Evolutionary conservation across 148 eudicot genomes (phyloP), one percentile per base, ranked within the genome.

Genomic region (Chenopodium quinoa): DNA sequence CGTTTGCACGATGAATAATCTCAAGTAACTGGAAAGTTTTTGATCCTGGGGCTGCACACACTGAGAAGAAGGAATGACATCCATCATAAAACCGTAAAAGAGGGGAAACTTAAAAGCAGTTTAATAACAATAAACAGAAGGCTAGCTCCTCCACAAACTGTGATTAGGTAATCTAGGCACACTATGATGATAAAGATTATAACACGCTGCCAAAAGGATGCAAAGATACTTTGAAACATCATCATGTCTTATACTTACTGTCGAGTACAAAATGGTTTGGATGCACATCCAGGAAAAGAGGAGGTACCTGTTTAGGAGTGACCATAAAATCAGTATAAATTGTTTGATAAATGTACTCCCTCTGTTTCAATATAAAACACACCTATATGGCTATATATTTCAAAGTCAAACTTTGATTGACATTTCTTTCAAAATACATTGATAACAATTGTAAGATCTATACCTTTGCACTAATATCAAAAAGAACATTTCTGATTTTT

Each of bases 11-110:
- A 85, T 96, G 90, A 84, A 96, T 91, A 87, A 93, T 96, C 90
- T 96, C 99, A 68, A 96, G 97, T 78, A 96, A 83, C 86, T 96
- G 99, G 83, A 96, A 96, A 52, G 99, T 96, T 83, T 96, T 96
- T 13, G 99, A 96, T 47, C 99, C 99, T 4, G 99, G 99, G 66
- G 99, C 99, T 16, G 99, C 99, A 92, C 99, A 96, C 98, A 96
- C 99, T 96, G 85, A 85, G 89, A 56, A 64, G 48, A 46, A 74
- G 71, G 31, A 90, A 63, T 72, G 73, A 50, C 52, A 84, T 83
- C 46, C 68, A 81, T 82, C 75, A 83, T 56, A 79, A 79, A 79
- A 8, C 56, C 4, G 29, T 29, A 73, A 75, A 82, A 58, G 44
- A 37, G 44, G 44, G 44, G 7, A 29, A 63, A 73, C 22, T 71